Base-by-base conservation (phyloP, 176 grass and related monocot species). In the Ensete glaucum region DNA sequence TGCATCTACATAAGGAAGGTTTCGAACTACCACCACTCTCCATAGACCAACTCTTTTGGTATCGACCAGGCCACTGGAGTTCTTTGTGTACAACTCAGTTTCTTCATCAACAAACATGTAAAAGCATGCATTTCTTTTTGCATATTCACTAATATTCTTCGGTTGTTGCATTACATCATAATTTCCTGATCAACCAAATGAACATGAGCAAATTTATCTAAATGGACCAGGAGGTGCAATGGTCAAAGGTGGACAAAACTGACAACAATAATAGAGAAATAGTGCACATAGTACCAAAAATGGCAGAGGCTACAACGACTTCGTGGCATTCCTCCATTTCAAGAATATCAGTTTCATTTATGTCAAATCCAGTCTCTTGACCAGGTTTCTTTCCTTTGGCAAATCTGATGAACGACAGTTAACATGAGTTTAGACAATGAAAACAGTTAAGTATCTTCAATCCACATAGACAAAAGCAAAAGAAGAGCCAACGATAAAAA, bases 21-120 rank as follows among this genome's bases (percentile, higher is more conserved):
- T 95, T 50, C 53, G 88, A 62, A 99, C 96, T 79, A 99, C 80
- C 14, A 99, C 81, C 75, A 91, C 82, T 53, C 81, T 81, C 96
- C 96, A 99, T 70, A 95, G 76, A 58, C 96, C 91, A 57, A 99
- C 82, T 74, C 80, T 83, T 85, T 85, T 89, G 23, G 26, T 83
- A 59, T 75, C 78, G 67, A 84, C 79, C 26, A 87, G 43, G 29
- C 72, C 80, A 80, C 74, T 99, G 54, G 81, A 82, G 73, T 95
- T 99, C 84, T 79, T 99, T 80, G 86, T 89, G 82, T 86, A 89
- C 67, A 80, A 75, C 81, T 91, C 88, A 26, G 91, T 99, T 83
- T 91, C 85, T 81, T 99, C 96, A 86, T 99, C 96, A 73, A 99
- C 81, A 95, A 99, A 99, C 91, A 99, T 99, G 73, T 89, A 99